These are phyloP conservation scores for Penicillium olsonii DNA, from an alignment of 2,329 filamentous ascomycete species.

Conservation along the genomic window DNA sequence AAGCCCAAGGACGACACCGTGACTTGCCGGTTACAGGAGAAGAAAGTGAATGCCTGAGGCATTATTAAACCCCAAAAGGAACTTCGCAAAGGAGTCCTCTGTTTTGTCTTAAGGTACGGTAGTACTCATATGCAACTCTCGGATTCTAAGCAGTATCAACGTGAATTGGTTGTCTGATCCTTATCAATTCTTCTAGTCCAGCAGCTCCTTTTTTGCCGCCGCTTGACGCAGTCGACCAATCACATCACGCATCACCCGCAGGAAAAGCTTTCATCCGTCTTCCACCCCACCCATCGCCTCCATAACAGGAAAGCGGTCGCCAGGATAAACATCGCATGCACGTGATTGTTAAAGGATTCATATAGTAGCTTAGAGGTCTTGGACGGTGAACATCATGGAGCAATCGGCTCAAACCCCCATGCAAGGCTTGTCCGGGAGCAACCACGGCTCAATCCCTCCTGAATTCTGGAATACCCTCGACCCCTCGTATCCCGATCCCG, in stretches of 20 bases:
- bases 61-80: slow-evolving; percentile 3
- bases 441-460: slow-evolving; percentile 27
- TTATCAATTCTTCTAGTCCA: slow-evolving; percentile 13
- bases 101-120: slow-evolving; percentile 12
- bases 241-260: slow-evolving; percentile 1
- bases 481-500: slow-evolving; percentile 31
- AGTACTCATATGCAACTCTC: slow-evolving; percentile 9
- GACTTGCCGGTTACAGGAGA: slow-evolving; percentile 18
- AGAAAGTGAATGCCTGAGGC: slow-evolving; percentile 21
- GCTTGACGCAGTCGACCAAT: slow-evolving; percentile 8
- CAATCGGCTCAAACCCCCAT: slow-evolving; percentile 33
- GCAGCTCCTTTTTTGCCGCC: slow-evolving; percentile 9
- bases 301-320: slow-evolving; percentile 16
- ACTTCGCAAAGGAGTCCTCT: background rate
- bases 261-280: slow-evolving; percentile 2
- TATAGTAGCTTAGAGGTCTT: slow-evolving; percentile 3
- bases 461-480: slow-evolving; percentile 44
- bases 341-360: slow-evolving; percentile 12
- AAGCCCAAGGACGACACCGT: slow-evolving; percentile 17
- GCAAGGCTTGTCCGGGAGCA: slow-evolving; percentile 31
- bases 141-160: slow-evolving; percentile 12
- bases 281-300: background rate
- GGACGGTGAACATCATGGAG: slow-evolving; percentile 33
- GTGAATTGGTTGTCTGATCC: slow-evolving; percentile 13
- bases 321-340: slow-evolving; percentile 1